These are phyloP conservation scores for Dictyostelium capitatum DNA, from an alignment of 78 protist species.

Conservation along the genomic window DNA sequence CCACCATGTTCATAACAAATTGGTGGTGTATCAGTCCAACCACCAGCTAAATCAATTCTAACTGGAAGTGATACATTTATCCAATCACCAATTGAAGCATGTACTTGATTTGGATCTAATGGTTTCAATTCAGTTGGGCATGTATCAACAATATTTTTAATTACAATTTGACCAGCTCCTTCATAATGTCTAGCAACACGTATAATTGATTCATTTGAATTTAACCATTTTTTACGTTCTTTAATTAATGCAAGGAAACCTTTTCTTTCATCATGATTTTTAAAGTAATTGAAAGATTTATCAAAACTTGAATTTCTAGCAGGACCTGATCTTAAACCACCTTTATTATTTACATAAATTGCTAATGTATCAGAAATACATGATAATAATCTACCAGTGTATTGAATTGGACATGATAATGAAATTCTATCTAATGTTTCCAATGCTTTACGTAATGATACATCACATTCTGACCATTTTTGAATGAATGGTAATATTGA, in stretches of 20 bases:
- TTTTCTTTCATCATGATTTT: slow-evolving; percentile 21
- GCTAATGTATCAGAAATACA: slow-evolving; percentile 48
- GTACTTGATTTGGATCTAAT: background rate
- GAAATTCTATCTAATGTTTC: slow-evolving; percentile 37
- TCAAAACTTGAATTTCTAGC: slow-evolving; percentile 24
- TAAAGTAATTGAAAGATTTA: slow-evolving; percentile 19
- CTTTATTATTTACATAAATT: slow-evolving; percentile 21
- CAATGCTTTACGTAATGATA: slow-evolving; percentile 10
- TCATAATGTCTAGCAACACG: slow-evolving; percentile 73
- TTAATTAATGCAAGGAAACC: slow-evolving; percentile 38
- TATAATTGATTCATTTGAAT: slow-evolving; percentile 35
- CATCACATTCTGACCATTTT: slow-evolving; percentile 40
- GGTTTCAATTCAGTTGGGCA: background rate
- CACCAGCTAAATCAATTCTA: slow-evolving; percentile 71
- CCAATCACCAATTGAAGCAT: background rate
- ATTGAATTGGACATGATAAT: slow-evolving; percentile 13
- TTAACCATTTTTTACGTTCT: slow-evolving; percentile 60
- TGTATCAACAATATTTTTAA: slow-evolving; percentile 48
- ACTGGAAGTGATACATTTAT: slow-evolving; percentile 37
- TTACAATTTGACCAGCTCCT: slow-evolving; percentile 67
- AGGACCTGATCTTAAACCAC: slow-evolving; percentile 70
- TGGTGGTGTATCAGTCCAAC: slow-evolving; percentile 82
- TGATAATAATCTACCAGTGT: slow-evolving; percentile 32
- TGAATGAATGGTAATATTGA: slow-evolving; percentile 26
- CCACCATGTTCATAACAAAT: slow-evolving; percentile 82